phyloP scores from a whole-genome alignment of 257 asterid species.

The Galeopsis tetrahit region DNA sequence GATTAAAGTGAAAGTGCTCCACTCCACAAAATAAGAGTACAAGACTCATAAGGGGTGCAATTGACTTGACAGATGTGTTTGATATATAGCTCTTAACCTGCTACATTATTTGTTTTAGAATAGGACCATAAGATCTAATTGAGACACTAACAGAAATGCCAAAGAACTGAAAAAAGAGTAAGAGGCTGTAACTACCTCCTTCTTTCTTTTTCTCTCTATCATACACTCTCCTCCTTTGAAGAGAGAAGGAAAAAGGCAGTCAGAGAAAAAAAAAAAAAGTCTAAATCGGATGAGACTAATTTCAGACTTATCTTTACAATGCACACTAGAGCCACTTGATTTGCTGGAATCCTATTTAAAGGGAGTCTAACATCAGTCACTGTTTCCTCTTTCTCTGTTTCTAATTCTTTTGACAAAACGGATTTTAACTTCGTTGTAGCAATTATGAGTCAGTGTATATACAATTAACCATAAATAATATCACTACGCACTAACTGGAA shows the following conservation, averaged over 20 bases:
- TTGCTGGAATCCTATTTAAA: background rate
- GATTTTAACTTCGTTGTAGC: background rate
- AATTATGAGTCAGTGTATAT: background rate
- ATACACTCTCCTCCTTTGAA: background rate
- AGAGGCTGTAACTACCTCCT: background rate
- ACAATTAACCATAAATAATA: background rate
- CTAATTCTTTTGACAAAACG: background rate
- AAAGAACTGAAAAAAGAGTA: slow-evolving; percentile 8
- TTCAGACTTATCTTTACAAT: background rate
- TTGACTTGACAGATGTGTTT: slow-evolving; percentile 7
- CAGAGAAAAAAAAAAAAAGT: background rate
- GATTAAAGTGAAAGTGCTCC: background rate
- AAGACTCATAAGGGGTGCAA: background rate
- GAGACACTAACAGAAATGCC: background rate
- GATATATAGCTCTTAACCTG: background rate
- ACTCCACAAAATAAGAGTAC: slow-evolving; percentile 19
- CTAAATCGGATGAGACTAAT: background rate
- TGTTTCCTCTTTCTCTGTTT: background rate
- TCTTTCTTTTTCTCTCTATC: background rate
- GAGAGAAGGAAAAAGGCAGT: background rate
- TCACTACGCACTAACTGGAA: background rate
- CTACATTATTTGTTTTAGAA: background rate
- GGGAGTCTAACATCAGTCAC: background rate
- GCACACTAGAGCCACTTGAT: slow-evolving; percentile 7
- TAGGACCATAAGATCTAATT: slow-evolving; percentile 2